phyloP scores from a whole-genome alignment of 2,329 filamentous ascomycete genomes.

The Emydomyces testavorans region DNA sequence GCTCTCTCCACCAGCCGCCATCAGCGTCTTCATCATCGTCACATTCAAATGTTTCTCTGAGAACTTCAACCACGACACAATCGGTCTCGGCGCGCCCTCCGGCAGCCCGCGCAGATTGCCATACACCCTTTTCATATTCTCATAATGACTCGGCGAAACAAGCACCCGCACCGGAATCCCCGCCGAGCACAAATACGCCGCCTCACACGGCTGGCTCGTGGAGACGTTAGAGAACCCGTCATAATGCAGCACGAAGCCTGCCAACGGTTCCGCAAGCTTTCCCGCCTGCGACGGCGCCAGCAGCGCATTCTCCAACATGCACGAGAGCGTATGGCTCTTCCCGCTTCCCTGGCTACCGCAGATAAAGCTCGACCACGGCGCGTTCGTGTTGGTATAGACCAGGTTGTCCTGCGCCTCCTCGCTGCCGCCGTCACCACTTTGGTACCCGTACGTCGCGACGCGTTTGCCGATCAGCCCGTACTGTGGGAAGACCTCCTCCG shows the following conservation, averaged over 20 bases:
- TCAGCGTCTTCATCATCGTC: conserved; percentile 44
- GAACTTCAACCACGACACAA: conserved; percentile 38
- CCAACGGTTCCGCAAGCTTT: conserved; percentile 37
- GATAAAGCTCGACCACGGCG: conserved; percentile 49
- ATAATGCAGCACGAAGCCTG: conserved; percentile 47
- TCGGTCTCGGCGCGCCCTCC: conserved; percentile 27
- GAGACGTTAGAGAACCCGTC: conserved; percentile 36
- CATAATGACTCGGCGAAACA: conserved; percentile 41
- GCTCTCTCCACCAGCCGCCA: conserved; percentile 37
- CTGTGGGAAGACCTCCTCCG: conserved; percentile 16
- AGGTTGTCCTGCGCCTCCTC: conserved; percentile 16
- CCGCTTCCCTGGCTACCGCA: conserved; percentile 53
- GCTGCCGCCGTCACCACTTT: background rate
- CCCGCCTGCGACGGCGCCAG: conserved; percentile 29
- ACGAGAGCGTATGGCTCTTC: conserved; percentile 50
- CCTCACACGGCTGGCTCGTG: conserved; percentile 41
- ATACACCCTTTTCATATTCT: conserved; percentile 36
- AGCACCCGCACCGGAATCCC: conserved; percentile 42
- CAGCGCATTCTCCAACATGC: conserved; percentile 41
- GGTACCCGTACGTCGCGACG: conserved; percentile 16
- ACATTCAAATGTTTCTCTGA: conserved; percentile 41
- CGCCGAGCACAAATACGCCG: conserved; percentile 42
- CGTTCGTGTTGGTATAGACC: conserved; percentile 40
- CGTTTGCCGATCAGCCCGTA: conserved; percentile 21
- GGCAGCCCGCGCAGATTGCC: conserved; percentile 26